A percentile compares a stretch with the other conserved stretches of the same genome.
Evolutionary conservation across 2,329 filamentous ascomycete genomes (phyloP).

Genomic region (Calonectria hawksworthii): DNA sequence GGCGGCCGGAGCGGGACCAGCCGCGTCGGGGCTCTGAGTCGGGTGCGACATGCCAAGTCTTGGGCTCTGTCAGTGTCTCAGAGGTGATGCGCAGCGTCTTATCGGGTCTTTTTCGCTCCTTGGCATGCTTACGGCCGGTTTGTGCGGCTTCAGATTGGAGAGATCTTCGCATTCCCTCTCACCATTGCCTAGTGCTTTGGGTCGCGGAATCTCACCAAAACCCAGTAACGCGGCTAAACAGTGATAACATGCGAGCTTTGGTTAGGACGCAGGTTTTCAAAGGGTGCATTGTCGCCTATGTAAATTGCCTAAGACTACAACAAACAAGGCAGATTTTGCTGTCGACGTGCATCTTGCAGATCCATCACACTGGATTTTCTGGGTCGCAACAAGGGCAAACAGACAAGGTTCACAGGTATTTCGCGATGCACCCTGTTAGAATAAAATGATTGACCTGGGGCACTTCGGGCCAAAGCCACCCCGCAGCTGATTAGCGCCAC

Average conservation of each 20-base stretch:
- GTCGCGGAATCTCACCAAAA: neutral
- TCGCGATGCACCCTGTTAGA: neutral
- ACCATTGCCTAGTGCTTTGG: neutral
- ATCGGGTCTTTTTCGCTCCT: neutral
- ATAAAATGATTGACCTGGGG: neutral
- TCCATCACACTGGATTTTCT: neutral
- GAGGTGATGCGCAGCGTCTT: neutral
- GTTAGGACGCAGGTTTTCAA: neutral
- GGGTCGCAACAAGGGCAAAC: neutral
- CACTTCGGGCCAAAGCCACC: neutral
- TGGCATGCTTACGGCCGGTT: neutral
- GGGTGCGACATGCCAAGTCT: neutral
- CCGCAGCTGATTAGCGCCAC: neutral
- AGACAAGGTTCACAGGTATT: neutral
- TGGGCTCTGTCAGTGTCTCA: neutral
- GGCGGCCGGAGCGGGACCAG: conserved; percentile 36
- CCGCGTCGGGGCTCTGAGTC: conserved; percentile 16
- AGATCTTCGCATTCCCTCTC: neutral
- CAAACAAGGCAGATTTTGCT: neutral
- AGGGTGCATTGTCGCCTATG: neutral
- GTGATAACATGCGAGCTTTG: neutral
- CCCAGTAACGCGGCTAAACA: neutral
- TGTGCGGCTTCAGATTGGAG: neutral
- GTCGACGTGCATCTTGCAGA: too few species aligned
- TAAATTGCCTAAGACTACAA: neutral